These are phyloP conservation scores for Nyssa sinensis DNA, from an alignment of 148 eudicot genomes.

Conservation along the genomic window DNA sequence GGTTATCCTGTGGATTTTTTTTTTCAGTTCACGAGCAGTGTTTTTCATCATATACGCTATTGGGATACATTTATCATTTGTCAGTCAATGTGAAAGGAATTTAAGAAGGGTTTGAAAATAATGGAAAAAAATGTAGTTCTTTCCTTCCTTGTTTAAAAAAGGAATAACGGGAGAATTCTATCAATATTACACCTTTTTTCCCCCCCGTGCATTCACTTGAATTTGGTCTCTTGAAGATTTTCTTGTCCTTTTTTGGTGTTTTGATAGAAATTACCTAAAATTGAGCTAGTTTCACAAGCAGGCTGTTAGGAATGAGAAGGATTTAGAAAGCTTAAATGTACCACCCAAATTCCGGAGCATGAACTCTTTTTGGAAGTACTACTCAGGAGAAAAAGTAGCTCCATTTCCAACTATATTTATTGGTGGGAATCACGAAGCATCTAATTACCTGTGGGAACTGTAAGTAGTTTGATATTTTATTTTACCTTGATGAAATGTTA, in stretches of 20 bases:
- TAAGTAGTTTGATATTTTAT: slow-evolving; percentile 38
- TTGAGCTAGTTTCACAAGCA: slow-evolving; percentile 22
- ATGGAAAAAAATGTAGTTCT: too few species aligned
- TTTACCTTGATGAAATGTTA: not conserved
- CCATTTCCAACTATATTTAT: slow-evolving; percentile 94
- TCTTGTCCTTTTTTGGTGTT: not conserved
- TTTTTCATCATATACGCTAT: too few species aligned
- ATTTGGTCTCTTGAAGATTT: not conserved
- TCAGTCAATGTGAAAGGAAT: not conserved
- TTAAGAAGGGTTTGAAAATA: not conserved
- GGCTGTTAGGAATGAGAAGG: slow-evolving; percentile 96
- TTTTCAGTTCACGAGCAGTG: too few species aligned
- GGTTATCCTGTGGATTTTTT: too few species aligned
- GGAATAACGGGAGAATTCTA: not conserved
- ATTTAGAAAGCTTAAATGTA: slow-evolving; percentile 80
- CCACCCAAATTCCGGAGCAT: slow-evolving; percentile 65
- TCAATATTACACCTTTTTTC: not conserved
- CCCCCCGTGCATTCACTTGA: not conserved
- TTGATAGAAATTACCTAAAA: not conserved
- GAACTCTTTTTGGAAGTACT: slow-evolving; percentile 97
- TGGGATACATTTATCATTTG: too few species aligned
- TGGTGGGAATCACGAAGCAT: slow-evolving; percentile 99
- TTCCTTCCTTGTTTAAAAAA: too few species aligned
- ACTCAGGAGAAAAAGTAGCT: slow-evolving; percentile 88
- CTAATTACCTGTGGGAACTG: slow-evolving; percentile 98